Evolutionary conservation across 2,329 filamentous ascomycete genomes (phyloP).

Genomic region (Nannizziopsis arthrosporioides): DNA sequence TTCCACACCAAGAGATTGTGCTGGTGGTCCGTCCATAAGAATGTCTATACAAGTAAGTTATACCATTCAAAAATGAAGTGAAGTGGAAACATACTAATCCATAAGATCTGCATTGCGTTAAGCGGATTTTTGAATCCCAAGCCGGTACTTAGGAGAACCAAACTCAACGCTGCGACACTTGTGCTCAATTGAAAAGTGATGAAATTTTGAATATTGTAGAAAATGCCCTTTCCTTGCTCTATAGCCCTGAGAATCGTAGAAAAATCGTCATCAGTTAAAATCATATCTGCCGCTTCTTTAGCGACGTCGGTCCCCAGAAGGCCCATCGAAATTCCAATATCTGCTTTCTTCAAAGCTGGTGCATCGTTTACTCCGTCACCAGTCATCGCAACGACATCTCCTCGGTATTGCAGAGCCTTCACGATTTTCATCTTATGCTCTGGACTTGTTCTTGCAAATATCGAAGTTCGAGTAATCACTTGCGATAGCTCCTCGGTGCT

Average conservation of each 20-base stretch:
- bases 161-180: constrained; percentile 78
- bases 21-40: constrained; percentile 97
- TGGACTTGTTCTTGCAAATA: constrained; percentile 91
- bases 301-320: constrained; percentile 89
- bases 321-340: constrained; percentile 97
- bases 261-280: constrained; percentile 80
- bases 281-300: constrained; percentile 86
- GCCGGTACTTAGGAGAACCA: constrained; percentile 85
- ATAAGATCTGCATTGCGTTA: constrained; percentile 98
- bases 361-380: constrained; percentile 97
- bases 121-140: constrained; percentile 89
- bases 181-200: constrained; percentile 97
- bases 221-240: constrained; percentile 97
- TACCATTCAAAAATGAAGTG: neutral
- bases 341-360: constrained; percentile 88
- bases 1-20: constrained; percentile 92
- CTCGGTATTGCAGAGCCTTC: constrained; percentile 74
- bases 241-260: constrained; percentile 87
- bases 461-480: constrained; percentile 77
- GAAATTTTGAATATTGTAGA: constrained; percentile 99
- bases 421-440: constrained; percentile 99
- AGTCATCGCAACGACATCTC: constrained; percentile 97
- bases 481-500: constrained; percentile 70
- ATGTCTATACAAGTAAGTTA: constrained; percentile 55
- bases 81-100: constrained; percentile 68